Evolutionary conservation across 129 eudicot genomes (phyloP).

Genomic region (Oenanthe sinensis): DNA sequence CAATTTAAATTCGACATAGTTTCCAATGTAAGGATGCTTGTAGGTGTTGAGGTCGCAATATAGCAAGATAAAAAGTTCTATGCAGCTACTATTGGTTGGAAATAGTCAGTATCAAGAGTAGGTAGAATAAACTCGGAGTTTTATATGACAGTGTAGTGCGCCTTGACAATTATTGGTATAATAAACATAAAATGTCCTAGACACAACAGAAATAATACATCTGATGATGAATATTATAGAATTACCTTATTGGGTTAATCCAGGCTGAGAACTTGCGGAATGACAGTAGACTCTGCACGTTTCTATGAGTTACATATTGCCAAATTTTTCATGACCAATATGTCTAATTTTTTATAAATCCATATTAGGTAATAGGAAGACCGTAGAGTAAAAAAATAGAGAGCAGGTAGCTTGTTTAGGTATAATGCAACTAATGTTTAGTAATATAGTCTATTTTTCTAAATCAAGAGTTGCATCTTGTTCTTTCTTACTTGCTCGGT

Average conservation of each 20-base stretch:
- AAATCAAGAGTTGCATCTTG: too few relatives aligned
- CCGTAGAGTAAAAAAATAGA: background rate
- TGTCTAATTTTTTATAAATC: too few relatives aligned
- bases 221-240: too few relatives aligned
- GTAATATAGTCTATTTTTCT: background rate
- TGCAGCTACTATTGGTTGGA: background rate
- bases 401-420: background rate
- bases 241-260: too few relatives aligned
- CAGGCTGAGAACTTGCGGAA: too few relatives aligned
- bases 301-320: too few relatives aligned
- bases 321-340: too few relatives aligned
- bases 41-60: background rate
- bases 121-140: too few relatives aligned
- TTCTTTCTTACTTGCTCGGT: too few relatives aligned
- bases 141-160: background rate
- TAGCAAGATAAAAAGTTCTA: background rate
- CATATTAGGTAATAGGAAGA: too few relatives aligned
- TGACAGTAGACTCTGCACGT: too few relatives aligned
- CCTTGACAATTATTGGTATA: background rate
- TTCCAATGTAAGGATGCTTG: conserved; percentile 4
- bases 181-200: background rate
- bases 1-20: conserved; percentile 15
- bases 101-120: background rate
- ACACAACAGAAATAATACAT: too few relatives aligned
- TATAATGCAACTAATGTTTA: background rate